Evolutionary conservation across 2,329 filamentous ascomycete species (phyloP).

Genomic region (Arthrinium puccinioides): DNA sequence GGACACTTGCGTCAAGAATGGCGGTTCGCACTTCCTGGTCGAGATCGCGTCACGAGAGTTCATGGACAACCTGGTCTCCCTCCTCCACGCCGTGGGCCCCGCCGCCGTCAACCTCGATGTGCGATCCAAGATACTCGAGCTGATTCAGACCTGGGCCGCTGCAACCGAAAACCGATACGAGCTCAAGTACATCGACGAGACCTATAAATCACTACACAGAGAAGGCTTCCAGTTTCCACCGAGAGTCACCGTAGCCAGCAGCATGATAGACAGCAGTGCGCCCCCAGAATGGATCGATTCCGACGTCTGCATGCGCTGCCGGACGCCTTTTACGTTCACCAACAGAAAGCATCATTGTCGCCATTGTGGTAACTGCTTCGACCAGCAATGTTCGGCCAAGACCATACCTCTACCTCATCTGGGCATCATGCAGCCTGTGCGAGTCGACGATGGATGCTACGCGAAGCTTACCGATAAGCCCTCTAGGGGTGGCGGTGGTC

Average conservation of each 20-base stretch:
- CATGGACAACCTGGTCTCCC: slow-evolving; percentile 91
- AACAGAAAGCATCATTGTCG: slow-evolving; percentile 98
- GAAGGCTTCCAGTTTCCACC: slow-evolving; percentile 91
- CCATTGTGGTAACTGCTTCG: slow-evolving; percentile 97
- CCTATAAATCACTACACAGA: slow-evolving; percentile 72
- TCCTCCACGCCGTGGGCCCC: slow-evolving; percentile 72
- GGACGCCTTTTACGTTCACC: slow-evolving; percentile 92
- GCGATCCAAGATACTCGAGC: slow-evolving; percentile 80
- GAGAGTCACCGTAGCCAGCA: slow-evolving; percentile 78
- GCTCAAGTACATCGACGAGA: slow-evolving; percentile 78
- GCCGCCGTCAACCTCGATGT: slow-evolving; percentile 79
- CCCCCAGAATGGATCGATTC: slow-evolving; percentile 97
- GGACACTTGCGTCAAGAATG: slow-evolving; percentile 98
- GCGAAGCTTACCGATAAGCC: slow-evolving; percentile 77
- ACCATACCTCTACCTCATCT: slow-evolving; percentile 82
- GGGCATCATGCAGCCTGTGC: slow-evolving; percentile 82
- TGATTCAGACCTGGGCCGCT: slow-evolving; percentile 89
- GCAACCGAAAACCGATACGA: slow-evolving; percentile 82
- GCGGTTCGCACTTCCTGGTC: slow-evolving; percentile 85
- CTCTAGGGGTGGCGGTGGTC: slow-evolving; percentile 35
- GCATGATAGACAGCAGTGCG: slow-evolving; percentile 96
- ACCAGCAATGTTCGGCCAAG: slow-evolving; percentile 90
- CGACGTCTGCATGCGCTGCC: slow-evolving; percentile 96
- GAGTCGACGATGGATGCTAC: slow-evolving; percentile 95
- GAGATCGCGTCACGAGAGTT: slow-evolving; percentile 97